Conservation (phyloP, 371 early-diverging fungal species). For the Nematocida ironsii region DNA sequence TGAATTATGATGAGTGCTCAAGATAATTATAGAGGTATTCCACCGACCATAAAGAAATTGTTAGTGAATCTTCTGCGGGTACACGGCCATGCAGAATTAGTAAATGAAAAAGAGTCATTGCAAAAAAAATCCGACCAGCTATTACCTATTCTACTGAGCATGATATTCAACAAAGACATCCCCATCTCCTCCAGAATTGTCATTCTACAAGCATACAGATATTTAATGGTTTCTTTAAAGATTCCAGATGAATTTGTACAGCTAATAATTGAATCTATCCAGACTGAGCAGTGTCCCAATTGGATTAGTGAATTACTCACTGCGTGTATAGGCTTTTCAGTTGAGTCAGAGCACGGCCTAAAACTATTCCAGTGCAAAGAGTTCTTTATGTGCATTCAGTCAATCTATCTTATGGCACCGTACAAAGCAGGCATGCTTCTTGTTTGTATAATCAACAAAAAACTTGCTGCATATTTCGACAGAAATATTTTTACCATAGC, state of each 20-base stretch:
- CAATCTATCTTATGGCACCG: background rate
- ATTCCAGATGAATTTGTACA: background rate
- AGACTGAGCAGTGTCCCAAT: background rate
- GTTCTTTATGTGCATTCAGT: background rate
- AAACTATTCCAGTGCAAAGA: background rate
- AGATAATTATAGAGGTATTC: background rate
- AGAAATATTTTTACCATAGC: background rate
- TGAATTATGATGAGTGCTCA: background rate
- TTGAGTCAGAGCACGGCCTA: background rate
- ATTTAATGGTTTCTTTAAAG: background rate
- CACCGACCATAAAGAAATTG: background rate
- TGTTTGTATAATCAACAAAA: background rate
- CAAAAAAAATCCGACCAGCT: background rate
- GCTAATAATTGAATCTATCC: background rate
- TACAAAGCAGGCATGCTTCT: slow-evolving; percentile 6
- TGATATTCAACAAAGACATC: background rate
- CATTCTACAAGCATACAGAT: background rate
- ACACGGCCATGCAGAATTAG: background rate
- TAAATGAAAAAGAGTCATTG: background rate
- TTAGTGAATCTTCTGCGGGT: background rate
- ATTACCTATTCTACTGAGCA: background rate
- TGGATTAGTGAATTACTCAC: slow-evolving; percentile 11
- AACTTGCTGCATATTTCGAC: slow-evolving; percentile 1
- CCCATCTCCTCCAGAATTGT: background rate
- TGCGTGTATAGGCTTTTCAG: background rate